Evolutionary conservation across 768 basidiomycete genomes (phyloP), one percentile per base, ranked within the genome.

Genomic region (Mrakia frigida): DNA sequence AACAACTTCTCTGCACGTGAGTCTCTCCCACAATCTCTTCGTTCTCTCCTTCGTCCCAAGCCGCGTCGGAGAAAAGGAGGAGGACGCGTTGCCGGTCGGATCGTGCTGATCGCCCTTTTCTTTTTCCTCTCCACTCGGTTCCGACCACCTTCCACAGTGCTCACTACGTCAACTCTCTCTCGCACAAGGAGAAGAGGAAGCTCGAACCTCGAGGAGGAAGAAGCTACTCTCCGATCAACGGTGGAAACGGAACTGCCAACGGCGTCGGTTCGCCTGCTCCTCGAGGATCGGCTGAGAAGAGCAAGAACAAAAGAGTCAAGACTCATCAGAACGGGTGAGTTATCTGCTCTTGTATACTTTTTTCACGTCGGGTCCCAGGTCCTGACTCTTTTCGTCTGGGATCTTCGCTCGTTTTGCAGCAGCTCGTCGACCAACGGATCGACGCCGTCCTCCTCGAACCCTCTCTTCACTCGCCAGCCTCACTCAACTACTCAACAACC

Each of bases 1-100:
- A 95, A 85, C 92, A 91, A 81, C 92, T 91, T 81, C 90, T 92
- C 63, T 95, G 93, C 92, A 94, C 93, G 92, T 93, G 81, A 80
- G 91, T 88, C 25, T 41, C 28, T n/a, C n/a, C n/a, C n/a, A n/a
- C n/a, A n/a, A 21, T 37, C 28, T 39, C 61, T 68, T 50, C 2
- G 81, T 92, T 91, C n/a, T 50, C 18, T 50, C 13, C 1, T 21
- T 14, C 46, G 93, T 81, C 89, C 85, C 81, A 90, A 92, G 37
- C 92, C 93, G 81, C 90, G 28, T 93, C 92, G 9, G 90, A 87
- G 82, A 91, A 93, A 84, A 91, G 91, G 37, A 7, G n/a, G 11
- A 39, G 37, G 37, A 39, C 65, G 33, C 63, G 63, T 65, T 14
- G 65, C 2, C 7, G 37, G 35, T 37, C 46, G 11, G 16, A 18